Evolutionary conservation across 805 yeast species (phyloP).

Genomic region (Teunomyces gatunensis): DNA sequence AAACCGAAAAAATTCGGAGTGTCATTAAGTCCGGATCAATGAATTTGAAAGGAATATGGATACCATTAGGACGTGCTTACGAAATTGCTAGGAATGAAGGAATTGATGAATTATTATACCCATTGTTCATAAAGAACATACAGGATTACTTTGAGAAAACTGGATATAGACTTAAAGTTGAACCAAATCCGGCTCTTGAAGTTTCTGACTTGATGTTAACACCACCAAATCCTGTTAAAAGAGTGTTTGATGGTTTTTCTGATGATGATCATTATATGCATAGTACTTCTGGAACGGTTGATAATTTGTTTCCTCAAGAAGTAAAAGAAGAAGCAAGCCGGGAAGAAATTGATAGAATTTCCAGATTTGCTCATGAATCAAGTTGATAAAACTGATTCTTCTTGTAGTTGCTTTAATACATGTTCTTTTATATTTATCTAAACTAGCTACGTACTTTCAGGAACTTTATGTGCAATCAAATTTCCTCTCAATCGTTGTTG

Average conservation of each 20-base stretch:
- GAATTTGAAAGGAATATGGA: conserved; percentile 43
- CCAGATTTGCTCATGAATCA: background rate
- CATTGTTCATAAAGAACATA: conserved; percentile 32
- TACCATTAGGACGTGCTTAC: conserved; percentile 37
- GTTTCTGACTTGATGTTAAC: background rate
- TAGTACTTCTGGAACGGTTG: background rate
- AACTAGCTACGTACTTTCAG: no score
- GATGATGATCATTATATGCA: background rate
- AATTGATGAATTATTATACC: conserved; percentile 28
- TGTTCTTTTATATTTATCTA: background rate
- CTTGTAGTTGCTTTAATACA: background rate
- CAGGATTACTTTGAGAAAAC: conserved; percentile 22
- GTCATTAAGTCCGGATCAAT: conserved; percentile 36
- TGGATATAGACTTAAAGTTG: conserved; percentile 23
- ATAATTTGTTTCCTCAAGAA: background rate
- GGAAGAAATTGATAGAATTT: background rate
- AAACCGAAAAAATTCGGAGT: conserved; percentile 28
- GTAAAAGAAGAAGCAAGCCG: background rate
- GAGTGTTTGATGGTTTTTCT: background rate
- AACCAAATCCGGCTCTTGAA: background rate
- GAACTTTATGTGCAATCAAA: background rate
- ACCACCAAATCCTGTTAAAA: background rate
- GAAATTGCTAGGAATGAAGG: conserved; percentile 43
- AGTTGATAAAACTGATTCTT: background rate
- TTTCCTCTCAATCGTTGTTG: conserved; percentile 72